Conservation (phyloP, 1,284 basidiomycete species). For the Trametes versicolor region DNA sequence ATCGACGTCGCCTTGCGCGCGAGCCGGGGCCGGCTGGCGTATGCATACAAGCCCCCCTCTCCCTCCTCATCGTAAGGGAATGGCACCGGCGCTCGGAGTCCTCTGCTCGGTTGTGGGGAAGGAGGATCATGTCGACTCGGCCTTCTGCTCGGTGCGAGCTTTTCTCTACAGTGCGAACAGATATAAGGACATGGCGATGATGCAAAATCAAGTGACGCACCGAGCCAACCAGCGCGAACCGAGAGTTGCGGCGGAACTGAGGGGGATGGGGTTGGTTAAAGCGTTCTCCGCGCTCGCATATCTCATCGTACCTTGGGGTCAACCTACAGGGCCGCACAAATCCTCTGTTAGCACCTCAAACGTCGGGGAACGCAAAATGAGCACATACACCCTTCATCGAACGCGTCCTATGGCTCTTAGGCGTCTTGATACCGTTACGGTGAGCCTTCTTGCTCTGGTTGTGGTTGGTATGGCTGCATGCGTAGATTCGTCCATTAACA, state of each 20-base stretch:
- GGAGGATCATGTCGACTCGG: conserved; percentile 53
- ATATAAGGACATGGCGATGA: conserved; percentile 5
- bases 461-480: conserved; percentile 84
- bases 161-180: conserved; percentile 56
- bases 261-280: conserved; percentile 23
- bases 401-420: conserved; percentile 79
- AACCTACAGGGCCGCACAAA: conserved; percentile 58
- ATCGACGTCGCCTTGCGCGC: conserved; percentile 37
- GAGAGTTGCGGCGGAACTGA: conserved; percentile 89
- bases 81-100: conserved; percentile 18
- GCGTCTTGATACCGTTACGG: conserved; percentile 95
- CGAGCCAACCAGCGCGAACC: conserved; percentile 81
- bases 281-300: conserved; percentile 10
- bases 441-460: conserved; percentile 97
- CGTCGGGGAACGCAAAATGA: not conserved
- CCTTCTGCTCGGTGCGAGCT: conserved; percentile 68
- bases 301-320: conserved; percentile 78
- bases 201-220: conserved; percentile 56
- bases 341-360: conserved; percentile 20
- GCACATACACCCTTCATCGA: conserved; percentile 91
- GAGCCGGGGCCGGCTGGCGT: conserved; percentile 22
- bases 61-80: conserved; percentile 28
- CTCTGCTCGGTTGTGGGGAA: conserved; percentile 17
- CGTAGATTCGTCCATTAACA: conserved; percentile 19
- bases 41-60: conserved; percentile 15